Conservation (phyloP, 352 stramenopile species). For the Nothophytophthora sp. region DNA sequence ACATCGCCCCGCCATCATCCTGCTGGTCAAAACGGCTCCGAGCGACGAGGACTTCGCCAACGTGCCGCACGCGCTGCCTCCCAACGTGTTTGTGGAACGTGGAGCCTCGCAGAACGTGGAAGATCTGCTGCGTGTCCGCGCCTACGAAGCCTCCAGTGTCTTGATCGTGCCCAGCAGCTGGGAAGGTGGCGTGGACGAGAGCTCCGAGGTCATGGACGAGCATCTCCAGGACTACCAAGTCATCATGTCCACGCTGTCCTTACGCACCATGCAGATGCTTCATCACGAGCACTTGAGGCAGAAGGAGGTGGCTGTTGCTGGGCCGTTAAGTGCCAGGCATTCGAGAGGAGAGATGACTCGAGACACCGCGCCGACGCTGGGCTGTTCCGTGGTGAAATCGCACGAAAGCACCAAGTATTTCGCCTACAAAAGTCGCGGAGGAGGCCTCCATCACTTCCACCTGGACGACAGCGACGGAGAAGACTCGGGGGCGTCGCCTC, state of each 20-base stretch:
- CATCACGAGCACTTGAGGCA: slow-evolving; percentile 33
- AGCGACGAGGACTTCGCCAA: slow-evolving; percentile 33
- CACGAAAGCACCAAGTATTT: slow-evolving; percentile 63
- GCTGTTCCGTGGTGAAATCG: slow-evolving; percentile 50
- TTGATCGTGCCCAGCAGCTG: slow-evolving; percentile 55
- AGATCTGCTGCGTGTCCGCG: slow-evolving; percentile 50
- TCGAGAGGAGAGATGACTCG: no score
- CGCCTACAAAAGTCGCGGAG: slow-evolving; percentile 38
- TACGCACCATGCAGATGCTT: slow-evolving; percentile 40
- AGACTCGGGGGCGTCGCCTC: slow-evolving; percentile 7
- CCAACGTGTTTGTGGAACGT: slow-evolving; percentile 46
- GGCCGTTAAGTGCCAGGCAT: no score
- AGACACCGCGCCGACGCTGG: slow-evolving; percentile 13
- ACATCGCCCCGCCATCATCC: slow-evolving; percentile 22
- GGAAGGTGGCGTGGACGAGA: slow-evolving; percentile 33
- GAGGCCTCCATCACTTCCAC: slow-evolving; percentile 9
- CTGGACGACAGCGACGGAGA: slow-evolving; percentile 20
- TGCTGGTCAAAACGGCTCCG: slow-evolving; percentile 46
- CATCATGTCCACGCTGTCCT: slow-evolving; percentile 61
- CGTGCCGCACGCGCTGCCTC: slow-evolving; percentile 23
- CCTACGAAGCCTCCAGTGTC: slow-evolving; percentile 38
- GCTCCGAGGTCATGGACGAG: slow-evolving; percentile 33
- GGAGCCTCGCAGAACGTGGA: slow-evolving; percentile 53
- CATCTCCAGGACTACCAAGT: slow-evolving; percentile 68
- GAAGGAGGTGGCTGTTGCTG: neutral